phyloP scores from a whole-genome alignment of 768 basidiomycete species.

The Tricholoma bakamatsutake region DNA sequence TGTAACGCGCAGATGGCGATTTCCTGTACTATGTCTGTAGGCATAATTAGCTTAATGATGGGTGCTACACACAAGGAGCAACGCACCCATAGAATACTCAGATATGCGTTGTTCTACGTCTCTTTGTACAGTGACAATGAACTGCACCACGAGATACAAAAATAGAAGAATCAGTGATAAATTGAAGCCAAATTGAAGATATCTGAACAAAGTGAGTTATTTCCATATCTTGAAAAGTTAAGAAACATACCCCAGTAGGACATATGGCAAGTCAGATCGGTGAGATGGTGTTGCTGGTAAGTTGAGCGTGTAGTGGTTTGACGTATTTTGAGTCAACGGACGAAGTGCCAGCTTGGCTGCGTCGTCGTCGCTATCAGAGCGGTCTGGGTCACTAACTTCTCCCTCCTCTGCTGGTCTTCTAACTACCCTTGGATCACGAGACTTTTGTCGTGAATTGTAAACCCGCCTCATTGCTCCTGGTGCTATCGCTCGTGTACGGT shows the following conservation, averaged over 20 bases:
- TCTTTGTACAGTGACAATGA: conserved; percentile 83
- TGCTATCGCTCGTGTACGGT: conserved; percentile 47
- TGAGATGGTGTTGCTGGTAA: conserved; percentile 55
- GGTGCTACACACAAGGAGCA: background rate
- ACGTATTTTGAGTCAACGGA: conserved; percentile 41
- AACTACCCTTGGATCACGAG: conserved; percentile 24
- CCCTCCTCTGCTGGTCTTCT: conserved; percentile 24
- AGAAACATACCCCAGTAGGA: conserved; percentile 72
- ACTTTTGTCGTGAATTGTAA: conserved; percentile 53
- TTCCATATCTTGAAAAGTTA: background rate
- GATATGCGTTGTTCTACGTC: conserved; percentile 86
- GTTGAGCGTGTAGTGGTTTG: conserved; percentile 82
- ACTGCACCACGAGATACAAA: conserved; percentile 79
- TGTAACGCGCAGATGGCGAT: conserved; percentile 81
- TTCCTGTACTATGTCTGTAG: conserved; percentile 83
- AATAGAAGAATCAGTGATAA: conserved; percentile 75
- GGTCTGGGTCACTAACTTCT: conserved; percentile 35
- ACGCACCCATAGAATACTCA: conserved; percentile 84
- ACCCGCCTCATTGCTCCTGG: conserved; percentile 62
- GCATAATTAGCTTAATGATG: background rate
- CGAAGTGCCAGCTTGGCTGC: conserved; percentile 19
- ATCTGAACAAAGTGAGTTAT: conserved; percentile 40
- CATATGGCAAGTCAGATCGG: conserved; percentile 67
- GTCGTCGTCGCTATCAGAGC: conserved; percentile 44
- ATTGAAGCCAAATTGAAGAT: conserved; percentile 95